Conservation (phyloP, 768 basidiomycete species). For the Hortiboletus campestris region DNA sequence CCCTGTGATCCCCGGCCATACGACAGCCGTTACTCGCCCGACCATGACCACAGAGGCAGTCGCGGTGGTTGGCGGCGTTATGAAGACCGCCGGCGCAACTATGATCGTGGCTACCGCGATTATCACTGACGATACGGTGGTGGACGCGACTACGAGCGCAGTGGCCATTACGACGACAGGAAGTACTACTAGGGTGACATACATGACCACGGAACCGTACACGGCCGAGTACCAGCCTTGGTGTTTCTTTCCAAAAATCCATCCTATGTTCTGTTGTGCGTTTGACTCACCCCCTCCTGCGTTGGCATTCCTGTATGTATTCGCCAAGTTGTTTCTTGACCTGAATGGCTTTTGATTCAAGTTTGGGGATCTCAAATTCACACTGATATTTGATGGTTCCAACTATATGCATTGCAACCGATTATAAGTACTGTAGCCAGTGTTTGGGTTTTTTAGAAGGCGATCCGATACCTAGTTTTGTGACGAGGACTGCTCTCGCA, state of each 20-base stretch:
- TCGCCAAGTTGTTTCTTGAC: conserved; percentile 14
- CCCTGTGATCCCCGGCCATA: conserved; percentile 92
- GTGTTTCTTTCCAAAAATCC: conserved; percentile 1
- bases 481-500: conserved; percentile 61
- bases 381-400: too few relatives aligned
- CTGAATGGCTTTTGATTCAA: conserved; percentile 16
- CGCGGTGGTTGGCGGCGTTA: conserved; percentile 38
- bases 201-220: not conserved
- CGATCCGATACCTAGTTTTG: conserved; percentile 58
- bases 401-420: too few relatives aligned
- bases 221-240: not conserved
- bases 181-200: conserved; percentile 35
- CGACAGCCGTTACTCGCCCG: conserved; percentile 71
- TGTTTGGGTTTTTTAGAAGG: conserved; percentile 2
- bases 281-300: not conserved
- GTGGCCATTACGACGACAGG: conserved; percentile 41
- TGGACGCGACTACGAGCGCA: conserved; percentile 40
- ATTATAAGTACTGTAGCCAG: too few relatives aligned
- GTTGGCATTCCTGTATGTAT: conserved; percentile 22
- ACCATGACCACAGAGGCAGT: not conserved
- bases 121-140: conserved; percentile 37
- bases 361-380: not conserved
- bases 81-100: conserved; percentile 32
- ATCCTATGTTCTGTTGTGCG: not conserved
- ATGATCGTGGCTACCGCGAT: conserved; percentile 41